phyloP scores from a whole-genome alignment of 768 basidiomycete genomes.

The Lactarius hatsudake region DNA sequence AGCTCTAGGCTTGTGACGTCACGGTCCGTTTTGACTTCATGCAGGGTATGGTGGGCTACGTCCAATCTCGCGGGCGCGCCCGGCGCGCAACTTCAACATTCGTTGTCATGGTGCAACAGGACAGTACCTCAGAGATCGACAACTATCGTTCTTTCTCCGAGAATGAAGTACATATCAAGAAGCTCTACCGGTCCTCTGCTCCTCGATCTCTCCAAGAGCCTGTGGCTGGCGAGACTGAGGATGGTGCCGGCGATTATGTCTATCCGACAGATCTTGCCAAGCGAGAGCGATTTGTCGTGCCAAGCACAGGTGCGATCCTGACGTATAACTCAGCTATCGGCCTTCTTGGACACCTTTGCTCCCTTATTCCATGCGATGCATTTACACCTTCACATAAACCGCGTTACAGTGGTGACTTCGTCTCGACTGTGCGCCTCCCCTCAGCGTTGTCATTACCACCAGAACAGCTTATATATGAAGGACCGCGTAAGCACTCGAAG shows the following conservation, averaged over 20 bases:
- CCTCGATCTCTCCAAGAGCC: slow-evolving; percentile 34
- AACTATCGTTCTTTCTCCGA: slow-evolving; percentile 58
- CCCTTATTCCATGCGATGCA: slow-evolving; percentile 67
- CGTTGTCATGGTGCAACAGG: slow-evolving; percentile 74
- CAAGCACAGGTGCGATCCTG: slow-evolving; percentile 70
- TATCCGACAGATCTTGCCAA: slow-evolving; percentile 56
- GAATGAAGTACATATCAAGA: slow-evolving; percentile 63
- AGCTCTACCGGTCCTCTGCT: slow-evolving; percentile 55
- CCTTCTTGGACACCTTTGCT: slow-evolving; percentile 72
- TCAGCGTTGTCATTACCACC: slow-evolving; percentile 58
- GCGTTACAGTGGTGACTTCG: slow-evolving; percentile 59
- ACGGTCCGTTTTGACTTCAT: slow-evolving; percentile 83
- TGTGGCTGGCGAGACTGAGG: slow-evolving; percentile 43
- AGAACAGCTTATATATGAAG: slow-evolving; percentile 52
- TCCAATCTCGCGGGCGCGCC: slow-evolving; percentile 87
- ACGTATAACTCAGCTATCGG: slow-evolving; percentile 74
- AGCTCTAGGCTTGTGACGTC: slow-evolving; percentile 69
- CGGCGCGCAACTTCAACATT: slow-evolving; percentile 74
- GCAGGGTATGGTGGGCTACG: slow-evolving; percentile 81
- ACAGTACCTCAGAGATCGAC: slow-evolving; percentile 50
- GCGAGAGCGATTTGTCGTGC: slow-evolving; percentile 73
- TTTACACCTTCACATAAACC: slow-evolving; percentile 64
- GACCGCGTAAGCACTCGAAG: slow-evolving; percentile 63
- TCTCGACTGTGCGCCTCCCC: slow-evolving; percentile 60
- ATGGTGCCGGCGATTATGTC: slow-evolving; percentile 31